These are phyloP conservation scores for cucumber (Cucumis sativus) DNA, from an alignment of 306 rosid genomes.

Conservation along the genomic window Cucumber_9930_V3 NC_026657.2:33002001-33002500, in stretches of 20 bases:
- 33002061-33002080: not conserved
- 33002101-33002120: not conserved
- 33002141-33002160: not conserved
- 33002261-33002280: not conserved
- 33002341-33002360: no score
- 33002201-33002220: not conserved
- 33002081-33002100: not conserved
- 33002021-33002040: not conserved
- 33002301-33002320: no score
- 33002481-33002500: not conserved
- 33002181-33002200: not conserved
- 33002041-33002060: not conserved
- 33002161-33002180: not conserved
- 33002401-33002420: not conserved
- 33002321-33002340: no score
- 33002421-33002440: not conserved
- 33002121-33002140: not conserved
- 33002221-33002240: not conserved
- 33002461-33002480: not conserved
- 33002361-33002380: not conserved
- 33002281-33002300: not conserved
- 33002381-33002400: not conserved
- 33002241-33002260: not conserved
- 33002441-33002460: not conserved
- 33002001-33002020: not conserved